These are phyloP conservation scores for Adansonia digitata DNA, from an alignment of 345 rosid species.

Conservation along the genomic window DNA sequence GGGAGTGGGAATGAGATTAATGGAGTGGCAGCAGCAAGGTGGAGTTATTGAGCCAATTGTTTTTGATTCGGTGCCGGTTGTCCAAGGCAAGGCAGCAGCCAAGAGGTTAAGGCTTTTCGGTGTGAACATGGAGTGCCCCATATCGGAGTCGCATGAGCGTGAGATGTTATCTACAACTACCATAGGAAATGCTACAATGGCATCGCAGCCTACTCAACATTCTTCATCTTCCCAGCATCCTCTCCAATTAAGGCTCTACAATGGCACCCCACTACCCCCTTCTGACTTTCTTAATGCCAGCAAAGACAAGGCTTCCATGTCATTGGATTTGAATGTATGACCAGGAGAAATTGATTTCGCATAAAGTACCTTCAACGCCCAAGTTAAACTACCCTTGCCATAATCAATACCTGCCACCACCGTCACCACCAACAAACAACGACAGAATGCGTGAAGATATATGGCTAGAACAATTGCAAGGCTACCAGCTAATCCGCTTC, in stretches of 20 bases:
- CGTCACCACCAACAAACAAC: not conserved
- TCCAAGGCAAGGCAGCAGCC: conserved; percentile 53
- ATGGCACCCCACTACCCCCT: conserved; percentile 27
- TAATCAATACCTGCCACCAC: not conserved
- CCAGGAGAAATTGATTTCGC: not conserved
- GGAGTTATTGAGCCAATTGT: conserved; percentile 24
- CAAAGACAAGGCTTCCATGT: conserved; percentile 40
- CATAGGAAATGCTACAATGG: conserved; percentile 18
- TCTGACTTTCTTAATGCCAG: conserved; percentile 23
- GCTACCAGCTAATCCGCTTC: conserved; percentile 1
- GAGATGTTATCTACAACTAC: conserved; percentile 29
- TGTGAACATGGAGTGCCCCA: conserved; percentile 90
- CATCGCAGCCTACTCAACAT: conserved; percentile 16
- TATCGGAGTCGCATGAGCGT: conserved; percentile 27
- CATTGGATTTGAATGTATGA: conserved; percentile 44
- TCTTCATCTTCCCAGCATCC: conserved; percentile 25
- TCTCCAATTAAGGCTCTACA: conserved; percentile 39
- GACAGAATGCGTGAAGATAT: not conserved
- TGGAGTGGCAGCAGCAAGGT: conserved; percentile 24
- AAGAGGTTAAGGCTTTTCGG: conserved; percentile 87
- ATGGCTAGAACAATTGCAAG: not conserved
- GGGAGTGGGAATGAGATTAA: conserved; percentile 18
- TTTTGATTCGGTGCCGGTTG: conserved; percentile 61
- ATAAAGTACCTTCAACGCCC: not conserved
- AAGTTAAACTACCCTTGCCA: not conserved